Base-by-base conservation (phyloP, 1,139 yeast species). In the Spathaspora sp. region DNA sequence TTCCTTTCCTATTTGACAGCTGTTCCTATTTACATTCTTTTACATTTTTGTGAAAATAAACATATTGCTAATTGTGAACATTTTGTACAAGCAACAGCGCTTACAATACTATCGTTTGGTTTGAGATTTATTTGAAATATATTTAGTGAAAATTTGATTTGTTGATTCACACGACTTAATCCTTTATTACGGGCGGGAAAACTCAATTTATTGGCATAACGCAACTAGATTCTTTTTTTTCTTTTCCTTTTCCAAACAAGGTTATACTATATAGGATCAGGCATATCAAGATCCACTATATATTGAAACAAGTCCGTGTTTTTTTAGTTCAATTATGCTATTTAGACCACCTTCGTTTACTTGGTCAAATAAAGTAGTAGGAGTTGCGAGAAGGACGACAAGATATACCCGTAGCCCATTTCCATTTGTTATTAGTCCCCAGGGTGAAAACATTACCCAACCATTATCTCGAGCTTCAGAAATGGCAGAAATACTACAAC, bases 401-500 rank as follows among this genome's bases (percentile, higher is more conserved):
- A 31, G 36, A 31, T 31, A 31, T 31, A 31, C 36, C 4, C 36
- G 36, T 31, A 31, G 34, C 23, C 31, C 44, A 24, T 43, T 42
- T 20, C 48, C 63, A 4, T 58, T 54, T 44, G 45, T 54, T 23
- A 52, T 56, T 46, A 61, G 64, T 6, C 64, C 64, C 10, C 67
- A 61, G 43, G 54, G 51, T 24, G 68, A 67, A 74, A 70, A 71
- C 50, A 71, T 74, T 45, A 53, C 66, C 43, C 76, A 72, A 45
- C 80, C 80, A 4, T 63, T 74, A 42, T 72, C 78, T 9, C 53
- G 79, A 39, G 80, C 79, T 5, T 57, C 72, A 2, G 56, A 60
- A 10, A 68, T 70, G 43, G 72, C 76, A 2, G 78, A 72, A 49
- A 50, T 62, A 45, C 58, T 59, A 4, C 55, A 49, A 51, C 47